Percentiles rank a stretch among this genome's conserved stretches.
These are phyloP conservation scores for Chalciporus chontae DNA, from an alignment of 768 basidiomycete genomes.

Conservation along the genomic window DNA sequence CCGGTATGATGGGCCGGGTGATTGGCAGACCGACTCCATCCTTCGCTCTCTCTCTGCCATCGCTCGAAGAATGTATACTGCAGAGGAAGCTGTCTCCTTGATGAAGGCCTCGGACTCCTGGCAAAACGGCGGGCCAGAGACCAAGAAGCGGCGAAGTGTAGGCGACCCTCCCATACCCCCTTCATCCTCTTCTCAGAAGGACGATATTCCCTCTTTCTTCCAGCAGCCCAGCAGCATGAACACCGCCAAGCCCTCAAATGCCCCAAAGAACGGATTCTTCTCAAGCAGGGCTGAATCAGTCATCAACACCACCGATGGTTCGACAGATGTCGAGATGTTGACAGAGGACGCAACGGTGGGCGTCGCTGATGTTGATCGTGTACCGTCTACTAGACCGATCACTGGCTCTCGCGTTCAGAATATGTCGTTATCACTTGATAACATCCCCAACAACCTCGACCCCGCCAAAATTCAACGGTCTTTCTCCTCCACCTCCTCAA, in stretches of 20 bases:
- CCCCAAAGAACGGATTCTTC: slow-evolving; percentile 19
- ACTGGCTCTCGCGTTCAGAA: slow-evolving; percentile 32
- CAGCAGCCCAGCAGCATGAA: slow-evolving; percentile 26
- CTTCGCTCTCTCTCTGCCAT: slow-evolving; percentile 48
- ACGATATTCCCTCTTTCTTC: slow-evolving; percentile 8
- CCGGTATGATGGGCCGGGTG: slow-evolving; percentile 50
- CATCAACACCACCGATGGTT: slow-evolving; percentile 9
- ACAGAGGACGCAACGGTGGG: slow-evolving; percentile 24
- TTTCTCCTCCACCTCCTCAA: slow-evolving; percentile 31
- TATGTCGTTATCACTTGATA: slow-evolving; percentile 53
- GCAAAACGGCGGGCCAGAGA: slow-evolving; percentile 36
- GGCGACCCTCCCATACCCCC: slow-evolving; percentile 35
- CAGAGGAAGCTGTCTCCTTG: slow-evolving; percentile 44
- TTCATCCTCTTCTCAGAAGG: slow-evolving; percentile 27
- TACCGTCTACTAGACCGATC: slow-evolving; percentile 22
- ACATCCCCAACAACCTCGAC: slow-evolving; percentile 40
- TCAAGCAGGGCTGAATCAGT: slow-evolving; percentile 22
- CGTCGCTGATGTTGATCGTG: slow-evolving; percentile 22
- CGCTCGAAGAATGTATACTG: slow-evolving; percentile 51
- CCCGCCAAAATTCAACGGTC: slow-evolving; percentile 31
- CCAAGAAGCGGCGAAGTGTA: slow-evolving; percentile 44
- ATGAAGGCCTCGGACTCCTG: slow-evolving; percentile 38
- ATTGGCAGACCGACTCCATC: slow-evolving; percentile 60
- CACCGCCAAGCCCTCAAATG: slow-evolving; percentile 11
- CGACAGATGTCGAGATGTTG: slow-evolving; percentile 29